A percentile compares a stretch with the other conserved stretches of the same genome.
phyloP scores from a whole-genome alignment of 2,329 filamentous ascomycete species.

The Monosporascus sp. region DNA sequence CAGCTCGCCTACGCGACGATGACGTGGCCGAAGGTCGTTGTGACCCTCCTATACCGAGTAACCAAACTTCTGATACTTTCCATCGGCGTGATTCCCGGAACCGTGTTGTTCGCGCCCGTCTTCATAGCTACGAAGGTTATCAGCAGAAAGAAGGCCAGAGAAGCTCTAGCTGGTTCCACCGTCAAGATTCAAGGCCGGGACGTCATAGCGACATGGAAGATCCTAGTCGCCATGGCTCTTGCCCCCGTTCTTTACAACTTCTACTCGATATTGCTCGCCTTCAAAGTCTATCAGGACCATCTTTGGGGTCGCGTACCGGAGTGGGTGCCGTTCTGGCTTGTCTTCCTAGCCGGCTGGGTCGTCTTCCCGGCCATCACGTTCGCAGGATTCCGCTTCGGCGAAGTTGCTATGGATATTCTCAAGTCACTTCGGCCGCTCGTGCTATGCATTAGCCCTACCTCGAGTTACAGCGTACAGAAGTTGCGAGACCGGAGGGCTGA shows the following conservation, averaged over 20 bases:
- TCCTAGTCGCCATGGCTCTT: constrained; percentile 79
- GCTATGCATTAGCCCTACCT: constrained; percentile 77
- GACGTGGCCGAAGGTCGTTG: constrained; percentile 69
- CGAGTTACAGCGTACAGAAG: constrained; percentile 76
- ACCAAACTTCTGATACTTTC: constrained; percentile 72
- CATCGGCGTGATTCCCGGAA: constrained; percentile 77
- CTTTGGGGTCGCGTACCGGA: constrained; percentile 76
- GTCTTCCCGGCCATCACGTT: constrained; percentile 87
- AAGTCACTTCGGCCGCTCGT: constrained; percentile 89
- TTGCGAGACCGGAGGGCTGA: constrained; percentile 67
- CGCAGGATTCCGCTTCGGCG: constrained; percentile 87
- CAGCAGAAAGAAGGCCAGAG: constrained; percentile 73
- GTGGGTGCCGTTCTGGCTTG: constrained; percentile 73
- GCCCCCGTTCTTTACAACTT: constrained; percentile 77
- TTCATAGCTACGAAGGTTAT: constrained; percentile 82
- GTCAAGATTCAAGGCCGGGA: constrained; percentile 87
- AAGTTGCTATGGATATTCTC: constrained; percentile 98
- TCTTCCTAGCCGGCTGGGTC: constrained; percentile 69
- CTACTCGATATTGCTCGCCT: constrained; percentile 69
- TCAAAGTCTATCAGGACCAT: constrained; percentile 75
- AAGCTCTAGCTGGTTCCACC: constrained; percentile 77
- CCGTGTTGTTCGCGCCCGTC: constrained; percentile 81
- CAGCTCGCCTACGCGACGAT: constrained; percentile 90
- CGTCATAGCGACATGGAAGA: constrained; percentile 92
- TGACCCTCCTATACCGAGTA: constrained; percentile 73